Base-by-base conservation (phyloP, 495 filamentous ascomycete genomes). In the Penicillium macrosclerotiorum region DNA sequence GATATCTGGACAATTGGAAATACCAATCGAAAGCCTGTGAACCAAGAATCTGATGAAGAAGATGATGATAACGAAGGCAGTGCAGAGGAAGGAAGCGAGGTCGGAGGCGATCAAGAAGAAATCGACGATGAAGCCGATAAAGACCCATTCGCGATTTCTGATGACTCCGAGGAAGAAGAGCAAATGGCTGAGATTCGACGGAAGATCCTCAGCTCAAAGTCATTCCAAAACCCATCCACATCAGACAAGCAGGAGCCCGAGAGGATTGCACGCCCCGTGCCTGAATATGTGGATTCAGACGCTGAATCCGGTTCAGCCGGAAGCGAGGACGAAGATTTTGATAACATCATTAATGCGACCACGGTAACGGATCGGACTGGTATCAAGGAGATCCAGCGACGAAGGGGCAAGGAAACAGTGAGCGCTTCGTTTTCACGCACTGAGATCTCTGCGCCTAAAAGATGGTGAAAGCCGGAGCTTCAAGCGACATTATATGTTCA, bases 171-270 rank as follows among this genome's bases (percentile, higher is more conserved):
- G 8, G 84, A 87, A 11, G 87, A 94, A 55, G 88, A 89, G 35
- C 86, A 94, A 59, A 96, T 96, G 88, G 91, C 89, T 30, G 90
- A 93, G 52, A 82, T 98, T 20, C 75, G 93, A 29, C 81, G 82
- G 30, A 84, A 86, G 54, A 88, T 96, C 16, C 74, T 97, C 3
- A 82, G 79, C 2, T 96, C 92, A 3, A 95, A 90, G 52, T 76
- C 88, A 0, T 98, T 96, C 52, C 72, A 86, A 30, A 88, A 88
- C 52, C 81, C 73, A 11, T 58, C 63, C 19, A 67, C 64, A 37
- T 57, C 71, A 35, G 79, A 80, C 37, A 80, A 79, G 39, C 65
- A 64, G 14, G 59, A 74, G 23, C 75, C 72, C 1, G 78, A 81
- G 52, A 81, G 72, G 17, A 80, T 87, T 42, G 57, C 80, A 3